Percentiles rank a stretch among this genome's conserved stretches.
Conservation (phyloP, 2,329 filamentous ascomycete species). For the Alternaria alternata region DNA sequence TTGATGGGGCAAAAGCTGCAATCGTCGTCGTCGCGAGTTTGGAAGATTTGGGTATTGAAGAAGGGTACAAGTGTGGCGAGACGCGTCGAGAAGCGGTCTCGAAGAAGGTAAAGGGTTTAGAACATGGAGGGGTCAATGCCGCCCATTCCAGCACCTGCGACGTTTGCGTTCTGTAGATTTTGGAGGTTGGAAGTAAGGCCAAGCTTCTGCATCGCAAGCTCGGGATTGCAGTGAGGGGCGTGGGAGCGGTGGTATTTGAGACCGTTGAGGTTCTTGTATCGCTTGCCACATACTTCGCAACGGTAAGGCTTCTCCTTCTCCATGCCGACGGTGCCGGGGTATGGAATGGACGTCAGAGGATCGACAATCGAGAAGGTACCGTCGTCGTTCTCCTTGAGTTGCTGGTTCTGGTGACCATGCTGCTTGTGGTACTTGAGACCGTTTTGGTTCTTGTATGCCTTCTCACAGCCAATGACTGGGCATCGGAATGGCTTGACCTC, state of each 20-base stretch:
- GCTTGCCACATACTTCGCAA: conserved; percentile 95
- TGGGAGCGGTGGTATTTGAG: conserved; percentile 85
- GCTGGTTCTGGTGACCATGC: conserved; percentile 96
- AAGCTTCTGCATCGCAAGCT: conserved; percentile 66
- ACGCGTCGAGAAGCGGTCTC: conserved; percentile 9
- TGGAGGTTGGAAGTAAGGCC: conserved; percentile 51
- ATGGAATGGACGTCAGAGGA: conserved; percentile 90
- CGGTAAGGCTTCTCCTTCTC: conserved; percentile 99
- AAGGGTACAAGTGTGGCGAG: conserved; percentile 21
- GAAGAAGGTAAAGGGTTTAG: conserved; percentile 24
- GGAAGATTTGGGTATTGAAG: conserved; percentile 35
- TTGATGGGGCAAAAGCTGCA: conserved; percentile 33
- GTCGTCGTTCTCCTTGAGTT: conserved; percentile 94
- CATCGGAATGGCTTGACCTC: conserved; percentile 98
- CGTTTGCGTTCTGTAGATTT: conserved; percentile 54
- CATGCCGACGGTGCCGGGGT: conserved; percentile 97
- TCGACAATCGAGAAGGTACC: conserved; percentile 99
- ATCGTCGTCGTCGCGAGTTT: conserved; percentile 27
- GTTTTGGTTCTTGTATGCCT: conserved; percentile 99
- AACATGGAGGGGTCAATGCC: conserved; percentile 65
- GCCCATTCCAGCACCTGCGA: conserved; percentile 62
- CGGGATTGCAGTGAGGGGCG: conserved; percentile 88
- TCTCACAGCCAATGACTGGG: conserved; percentile 97
- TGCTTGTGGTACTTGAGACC: conserved; percentile 89
- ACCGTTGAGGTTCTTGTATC: conserved; percentile 98